These are phyloP conservation scores for Boletus smithii DNA, from an alignment of 1,284 basidiomycete genomes.

Conservation along the genomic window DNA sequence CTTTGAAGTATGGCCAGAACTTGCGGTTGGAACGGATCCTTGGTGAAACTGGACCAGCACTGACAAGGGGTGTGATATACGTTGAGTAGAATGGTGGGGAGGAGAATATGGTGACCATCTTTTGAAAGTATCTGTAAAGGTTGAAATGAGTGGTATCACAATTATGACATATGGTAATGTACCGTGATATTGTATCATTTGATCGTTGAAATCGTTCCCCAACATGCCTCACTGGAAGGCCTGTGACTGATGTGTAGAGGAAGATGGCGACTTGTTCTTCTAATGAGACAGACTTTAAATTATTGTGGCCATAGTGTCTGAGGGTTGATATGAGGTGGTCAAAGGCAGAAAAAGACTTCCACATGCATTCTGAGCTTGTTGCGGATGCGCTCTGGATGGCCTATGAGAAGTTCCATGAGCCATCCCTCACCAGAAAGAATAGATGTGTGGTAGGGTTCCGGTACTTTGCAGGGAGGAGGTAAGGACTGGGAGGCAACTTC, in stretches of 20 bases:
- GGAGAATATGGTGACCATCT: background rate
- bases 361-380: conserved; percentile 11
- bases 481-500: too few relatives aligned
- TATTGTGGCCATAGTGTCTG: background rate
- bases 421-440: conserved; percentile 15
- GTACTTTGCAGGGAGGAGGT: background rate
- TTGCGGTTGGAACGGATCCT: background rate
- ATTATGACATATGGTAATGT: background rate
- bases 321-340: background rate
- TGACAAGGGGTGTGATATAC: background rate
- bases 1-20: conserved; percentile 6
- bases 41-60: too few relatives aligned
- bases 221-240: conserved; percentile 6
- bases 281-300: background rate
- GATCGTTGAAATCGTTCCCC: too few relatives aligned
- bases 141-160: background rate
- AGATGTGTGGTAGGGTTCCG: conserved; percentile 15
- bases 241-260: conserved; percentile 15
- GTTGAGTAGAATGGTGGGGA: background rate
- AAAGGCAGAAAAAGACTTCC: background rate
- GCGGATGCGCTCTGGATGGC: conserved; percentile 16
- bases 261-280: conserved; percentile 22
- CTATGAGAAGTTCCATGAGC: conserved; percentile 19
- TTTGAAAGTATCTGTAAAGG: background rate
- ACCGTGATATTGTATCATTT: conserved; percentile 25